Evolutionary conservation across 495 filamentous ascomycete genomes (phyloP).

Genomic region (Cryomyces minteri): DNA sequence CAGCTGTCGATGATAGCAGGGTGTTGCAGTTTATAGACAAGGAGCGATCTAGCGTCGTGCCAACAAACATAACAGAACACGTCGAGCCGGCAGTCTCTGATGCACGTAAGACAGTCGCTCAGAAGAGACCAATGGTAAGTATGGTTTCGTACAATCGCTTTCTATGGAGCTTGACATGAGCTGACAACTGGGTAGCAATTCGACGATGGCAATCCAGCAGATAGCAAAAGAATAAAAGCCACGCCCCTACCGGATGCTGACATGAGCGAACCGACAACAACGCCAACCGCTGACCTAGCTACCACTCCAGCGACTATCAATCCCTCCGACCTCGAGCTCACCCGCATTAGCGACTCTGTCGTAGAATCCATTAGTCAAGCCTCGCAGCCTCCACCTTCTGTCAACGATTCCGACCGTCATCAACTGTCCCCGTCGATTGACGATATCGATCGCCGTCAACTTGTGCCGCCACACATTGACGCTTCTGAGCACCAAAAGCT

Average conservation of each 20-base stretch:
- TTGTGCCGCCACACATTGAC: too few species aligned
- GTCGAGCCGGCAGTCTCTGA: too few species aligned
- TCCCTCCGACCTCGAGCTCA: slow-evolving; percentile 6
- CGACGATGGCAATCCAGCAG: slow-evolving; percentile 8
- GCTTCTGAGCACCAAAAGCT: background rate
- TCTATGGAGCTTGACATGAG: too few species aligned
- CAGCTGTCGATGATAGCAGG: background rate
- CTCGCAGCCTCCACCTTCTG: background rate
- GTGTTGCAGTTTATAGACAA: slow-evolving; percentile 1
- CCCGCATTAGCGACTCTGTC: slow-evolving; percentile 12
- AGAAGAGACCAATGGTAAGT: too few species aligned
- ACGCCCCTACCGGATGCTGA: background rate
- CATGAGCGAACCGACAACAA: background rate
- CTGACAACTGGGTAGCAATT: background rate
- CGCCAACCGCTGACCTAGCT: background rate
- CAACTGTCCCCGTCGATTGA: background rate
- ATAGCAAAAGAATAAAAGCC: slow-evolving; percentile 2
- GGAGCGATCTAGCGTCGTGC: too few species aligned
- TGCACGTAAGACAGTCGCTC: too few species aligned
- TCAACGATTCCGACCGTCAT: background rate
- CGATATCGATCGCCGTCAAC: too few species aligned
- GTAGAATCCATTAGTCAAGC: background rate
- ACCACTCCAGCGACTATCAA: slow-evolving; percentile 2
- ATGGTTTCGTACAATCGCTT: too few species aligned
- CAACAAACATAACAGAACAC: too few species aligned